Conservation (phyloP, 176 grass and related monocot species). For the Thinopyrum elongatum region DNA sequence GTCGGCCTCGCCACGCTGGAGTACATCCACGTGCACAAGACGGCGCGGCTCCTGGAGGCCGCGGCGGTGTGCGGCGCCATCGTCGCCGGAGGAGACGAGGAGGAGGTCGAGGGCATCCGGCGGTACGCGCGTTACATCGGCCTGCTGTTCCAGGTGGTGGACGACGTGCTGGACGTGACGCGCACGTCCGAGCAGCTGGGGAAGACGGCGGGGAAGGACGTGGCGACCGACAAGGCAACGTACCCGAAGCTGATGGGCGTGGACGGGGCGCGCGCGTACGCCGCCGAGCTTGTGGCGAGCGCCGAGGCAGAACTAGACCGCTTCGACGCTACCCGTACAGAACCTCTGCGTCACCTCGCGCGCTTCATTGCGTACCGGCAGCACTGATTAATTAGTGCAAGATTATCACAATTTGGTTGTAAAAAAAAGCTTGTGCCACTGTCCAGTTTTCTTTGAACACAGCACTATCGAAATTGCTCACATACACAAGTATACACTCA, state of each 20-base stretch:
- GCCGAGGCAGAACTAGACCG: conserved; percentile 4
- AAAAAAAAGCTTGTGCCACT: background rate
- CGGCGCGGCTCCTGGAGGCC: background rate
- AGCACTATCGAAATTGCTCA: too few relatives aligned
- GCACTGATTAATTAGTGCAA: background rate
- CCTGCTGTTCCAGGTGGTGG: conserved; percentile 1
- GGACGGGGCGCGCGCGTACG: conserved; percentile 9
- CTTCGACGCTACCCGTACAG: background rate
- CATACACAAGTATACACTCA: too few relatives aligned
- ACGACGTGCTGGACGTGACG: conserved; percentile 18
- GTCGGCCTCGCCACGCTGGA: conserved; percentile 5
- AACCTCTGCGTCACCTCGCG: background rate
- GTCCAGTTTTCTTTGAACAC: too few relatives aligned
- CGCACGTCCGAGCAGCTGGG: conserved; percentile 10
- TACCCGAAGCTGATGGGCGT: conserved; percentile 18
- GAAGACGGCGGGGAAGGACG: conserved; percentile 5
- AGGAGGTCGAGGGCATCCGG: conserved; percentile 1
- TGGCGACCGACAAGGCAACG: background rate
- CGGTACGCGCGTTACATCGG: conserved; percentile 3
- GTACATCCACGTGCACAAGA: conserved; percentile 16
- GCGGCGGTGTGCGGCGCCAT: conserved; percentile 10
- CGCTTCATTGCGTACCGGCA: background rate
- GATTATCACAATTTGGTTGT: background rate
- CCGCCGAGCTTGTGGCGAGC: background rate
- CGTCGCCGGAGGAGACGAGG: background rate